phyloP scores from a whole-genome alignment of 2,329 filamentous ascomycete species.

The Lasiodiplodia sp. region DNA sequence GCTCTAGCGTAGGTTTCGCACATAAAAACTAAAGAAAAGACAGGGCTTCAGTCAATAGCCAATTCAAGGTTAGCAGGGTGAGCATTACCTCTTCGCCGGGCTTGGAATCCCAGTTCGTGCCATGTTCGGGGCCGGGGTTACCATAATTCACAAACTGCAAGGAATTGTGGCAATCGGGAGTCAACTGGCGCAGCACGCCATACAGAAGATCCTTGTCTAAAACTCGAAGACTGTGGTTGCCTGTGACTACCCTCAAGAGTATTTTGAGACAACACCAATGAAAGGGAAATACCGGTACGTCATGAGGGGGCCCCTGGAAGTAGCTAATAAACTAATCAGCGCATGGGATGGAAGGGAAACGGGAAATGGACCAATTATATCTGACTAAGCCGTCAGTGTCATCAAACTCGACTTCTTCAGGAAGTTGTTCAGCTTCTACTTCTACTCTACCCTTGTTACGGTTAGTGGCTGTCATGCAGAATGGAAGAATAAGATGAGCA shows the following conservation, averaged over 20 bases:
- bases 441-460: no score
- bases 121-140: background rate
- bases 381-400: no score
- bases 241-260: background rate
- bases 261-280: conserved; percentile 2
- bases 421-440: no score
- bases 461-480: no score
- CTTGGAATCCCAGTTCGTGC: background rate
- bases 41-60: background rate
- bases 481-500: no score
- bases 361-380: no score
- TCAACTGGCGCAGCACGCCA: background rate
- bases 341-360: no score
- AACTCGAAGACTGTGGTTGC: background rate
- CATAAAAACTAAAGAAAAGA: background rate
- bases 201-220: background rate
- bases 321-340: no score
- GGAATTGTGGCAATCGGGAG: background rate
- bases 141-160: background rate
- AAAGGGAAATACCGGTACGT: background rate
- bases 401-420: no score
- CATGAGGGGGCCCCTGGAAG: background rate
- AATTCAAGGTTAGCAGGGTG: no score
- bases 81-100: background rate
- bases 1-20: background rate